Conservation (phyloP, 108 stramenopile species). For the Conticribra weissflogii region DNA sequence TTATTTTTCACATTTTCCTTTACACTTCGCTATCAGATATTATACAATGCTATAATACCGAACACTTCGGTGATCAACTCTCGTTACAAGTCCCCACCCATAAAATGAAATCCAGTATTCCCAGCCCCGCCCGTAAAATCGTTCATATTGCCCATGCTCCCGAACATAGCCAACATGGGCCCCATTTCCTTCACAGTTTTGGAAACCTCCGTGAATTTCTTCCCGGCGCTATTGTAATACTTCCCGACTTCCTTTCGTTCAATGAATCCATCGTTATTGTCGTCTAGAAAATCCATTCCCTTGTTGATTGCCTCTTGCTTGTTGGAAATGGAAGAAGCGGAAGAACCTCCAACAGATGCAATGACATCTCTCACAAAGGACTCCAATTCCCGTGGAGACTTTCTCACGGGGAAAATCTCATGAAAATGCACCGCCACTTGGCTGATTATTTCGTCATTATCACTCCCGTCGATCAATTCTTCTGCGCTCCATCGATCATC, state of each 20-base stretch:
- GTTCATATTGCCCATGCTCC: constrained; percentile 6
- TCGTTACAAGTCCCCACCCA: too few species aligned
- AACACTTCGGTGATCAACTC: too few species aligned
- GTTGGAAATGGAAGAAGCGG: not conserved
- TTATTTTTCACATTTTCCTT: too few species aligned
- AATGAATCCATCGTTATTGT: constrained; percentile 33
- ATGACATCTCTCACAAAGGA: constrained; percentile 18
- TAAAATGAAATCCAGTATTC: not conserved
- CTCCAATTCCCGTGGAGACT: constrained; percentile 19
- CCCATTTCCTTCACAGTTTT: constrained; percentile 30
- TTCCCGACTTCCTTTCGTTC: constrained; percentile 31
- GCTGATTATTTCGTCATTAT: constrained; percentile 6
- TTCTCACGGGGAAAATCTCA: constrained; percentile 29
- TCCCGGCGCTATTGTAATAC: constrained; percentile 30
- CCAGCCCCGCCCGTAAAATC: constrained; percentile 2
- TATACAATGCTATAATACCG: too few species aligned
- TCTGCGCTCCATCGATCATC: constrained; percentile 34
- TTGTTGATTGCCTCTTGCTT: constrained; percentile 23
- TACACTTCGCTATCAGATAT: too few species aligned
- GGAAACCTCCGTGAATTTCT: constrained; percentile 28
- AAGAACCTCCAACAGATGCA: constrained; percentile 19
- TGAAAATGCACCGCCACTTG: constrained; percentile 21
- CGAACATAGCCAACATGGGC: constrained; percentile 38
- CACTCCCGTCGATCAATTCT: constrained; percentile 15
- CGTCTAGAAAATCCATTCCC: constrained; percentile 36